These are phyloP conservation scores for Multifurca ochricompacta DNA, from an alignment of 768 basidiomycete genomes.

Conservation along the genomic window DNA sequence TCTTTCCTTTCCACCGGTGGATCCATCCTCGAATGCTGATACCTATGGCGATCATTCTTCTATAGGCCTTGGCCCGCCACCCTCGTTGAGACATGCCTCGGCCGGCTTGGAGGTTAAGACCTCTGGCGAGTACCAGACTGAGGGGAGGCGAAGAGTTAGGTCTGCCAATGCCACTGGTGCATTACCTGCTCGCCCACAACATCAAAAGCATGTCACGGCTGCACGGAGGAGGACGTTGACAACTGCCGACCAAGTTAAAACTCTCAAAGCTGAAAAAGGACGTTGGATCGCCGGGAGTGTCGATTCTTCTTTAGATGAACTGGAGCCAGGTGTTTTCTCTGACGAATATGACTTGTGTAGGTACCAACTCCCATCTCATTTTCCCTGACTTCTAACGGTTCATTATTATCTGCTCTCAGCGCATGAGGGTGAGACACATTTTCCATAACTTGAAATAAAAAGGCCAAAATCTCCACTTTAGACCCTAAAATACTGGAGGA, in stretches of 20 bases:
- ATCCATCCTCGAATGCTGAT: slow-evolving; percentile 10
- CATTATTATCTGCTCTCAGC: slow-evolving; percentile 35
- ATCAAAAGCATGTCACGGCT: slow-evolving; percentile 8
- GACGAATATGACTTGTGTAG: slow-evolving; percentile 75
- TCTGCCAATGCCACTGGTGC: slow-evolving; percentile 24
- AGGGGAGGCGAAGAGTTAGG: slow-evolving; percentile 27
- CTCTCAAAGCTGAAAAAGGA: slow-evolving; percentile 13
- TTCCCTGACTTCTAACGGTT: background rate
- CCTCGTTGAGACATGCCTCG: slow-evolving; percentile 17
- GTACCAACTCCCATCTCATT: slow-evolving; percentile 25
- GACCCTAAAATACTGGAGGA: slow-evolving; percentile 78
- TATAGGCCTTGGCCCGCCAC: slow-evolving; percentile 27
- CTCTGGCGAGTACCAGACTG: slow-evolving; percentile 16
- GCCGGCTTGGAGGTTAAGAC: slow-evolving; percentile 5
- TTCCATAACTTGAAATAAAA: background rate
- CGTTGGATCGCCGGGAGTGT: background rate
- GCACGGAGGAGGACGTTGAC: slow-evolving; percentile 20
- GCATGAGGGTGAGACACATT: slow-evolving; percentile 55
- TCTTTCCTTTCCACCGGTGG: slow-evolving; percentile 29
- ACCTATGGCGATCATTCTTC: slow-evolving; percentile 14
- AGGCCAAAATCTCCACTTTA: slow-evolving; percentile 27
- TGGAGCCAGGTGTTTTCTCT: slow-evolving; percentile 37
- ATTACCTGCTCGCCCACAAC: slow-evolving; percentile 2
- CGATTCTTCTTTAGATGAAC: slow-evolving; percentile 18
- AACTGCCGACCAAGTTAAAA: slow-evolving; percentile 4